Base-by-base conservation (phyloP, 208 protist species). In the Crithidia sp. region DNA sequence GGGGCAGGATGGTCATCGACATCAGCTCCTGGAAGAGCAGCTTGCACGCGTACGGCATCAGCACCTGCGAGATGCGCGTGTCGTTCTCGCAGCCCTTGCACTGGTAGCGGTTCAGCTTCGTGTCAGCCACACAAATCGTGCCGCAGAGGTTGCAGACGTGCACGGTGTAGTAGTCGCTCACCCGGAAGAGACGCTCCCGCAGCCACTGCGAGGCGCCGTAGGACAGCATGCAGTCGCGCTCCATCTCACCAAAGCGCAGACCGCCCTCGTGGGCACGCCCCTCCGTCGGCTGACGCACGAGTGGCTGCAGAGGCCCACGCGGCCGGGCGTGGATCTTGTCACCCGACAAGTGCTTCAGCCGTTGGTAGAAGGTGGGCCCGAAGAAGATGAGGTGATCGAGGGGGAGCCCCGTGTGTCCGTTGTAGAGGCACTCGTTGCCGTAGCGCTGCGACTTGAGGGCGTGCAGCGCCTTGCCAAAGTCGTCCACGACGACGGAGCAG, bases 181-280 rank as follows among this genome's bases (percentile, higher is more conserved):
- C 94, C 28, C 98, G 77, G 89, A 99, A 98, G 9, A 99, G 89
- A 7, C 99, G 86, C 87, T 99, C 99, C 43, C 97, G 92, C 16
- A 99, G 84, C 44, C 99, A 93, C 73, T 93, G 85, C 50, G 91
- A 88, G 10, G 98, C 90, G 56, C 98, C 98, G 83, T 99, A 98
- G 40, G 93, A 93, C 53, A 99, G 89, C 79, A 99, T 95, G 88
- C 99, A 99, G 90, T 99, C 99, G 45, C 99, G 86, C 82, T 99
- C 99, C 99, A 99, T 99, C 89, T 99, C 99, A 43, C 99, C 99
- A n/a, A 99, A 86, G 60, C 99, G 92, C 60, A 99, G 89, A 17
- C 99, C 99, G 71, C 99, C 99, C 58, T 99, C 94, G 54, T 96
- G 85, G 8, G 98, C 85, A 53, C 99, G 89, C 62, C 98, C 98